These are phyloP conservation scores for Heliosperma pusillum DNA, from an alignment of 148 eudicot species.

Conservation along the genomic window DNA sequence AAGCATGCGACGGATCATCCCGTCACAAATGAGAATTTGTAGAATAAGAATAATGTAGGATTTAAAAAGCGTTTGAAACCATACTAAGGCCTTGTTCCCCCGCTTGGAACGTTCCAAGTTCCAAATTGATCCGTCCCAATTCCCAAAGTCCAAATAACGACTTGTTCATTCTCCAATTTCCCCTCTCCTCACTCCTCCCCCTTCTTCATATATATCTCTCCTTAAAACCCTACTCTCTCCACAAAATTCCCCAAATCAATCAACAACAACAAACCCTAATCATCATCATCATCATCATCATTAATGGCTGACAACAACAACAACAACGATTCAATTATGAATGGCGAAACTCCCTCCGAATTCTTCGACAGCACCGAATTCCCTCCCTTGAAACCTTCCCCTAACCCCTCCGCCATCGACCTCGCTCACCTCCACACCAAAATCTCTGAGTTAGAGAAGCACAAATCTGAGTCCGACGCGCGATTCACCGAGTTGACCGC, in stretches of 20 bases:
- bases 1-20: no score
- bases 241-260: background rate
- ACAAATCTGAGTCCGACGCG: background rate
- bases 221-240: background rate
- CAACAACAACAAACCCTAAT: background rate
- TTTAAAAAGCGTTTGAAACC: no score
- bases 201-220: background rate
- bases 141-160: background rate
- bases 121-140: background rate
- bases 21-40: no score
- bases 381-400: slow-evolving; percentile 9
- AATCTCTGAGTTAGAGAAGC: slow-evolving; percentile 14
- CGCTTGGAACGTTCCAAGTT: no score
- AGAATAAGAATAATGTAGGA: no score
- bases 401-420: background rate
- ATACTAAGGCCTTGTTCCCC: no score
- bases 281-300: background rate
- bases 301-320: slow-evolving; percentile 20
- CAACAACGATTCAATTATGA: background rate
- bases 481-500: background rate
- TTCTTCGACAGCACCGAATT: slow-evolving; percentile 18
- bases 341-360: background rate
- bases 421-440: slow-evolving; percentile 9
- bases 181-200: background rate
- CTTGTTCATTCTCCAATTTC: background rate